Evolutionary conservation across 345 rosid genomes (phyloP).

Genomic region (Stellera chamaejasme): DNA sequence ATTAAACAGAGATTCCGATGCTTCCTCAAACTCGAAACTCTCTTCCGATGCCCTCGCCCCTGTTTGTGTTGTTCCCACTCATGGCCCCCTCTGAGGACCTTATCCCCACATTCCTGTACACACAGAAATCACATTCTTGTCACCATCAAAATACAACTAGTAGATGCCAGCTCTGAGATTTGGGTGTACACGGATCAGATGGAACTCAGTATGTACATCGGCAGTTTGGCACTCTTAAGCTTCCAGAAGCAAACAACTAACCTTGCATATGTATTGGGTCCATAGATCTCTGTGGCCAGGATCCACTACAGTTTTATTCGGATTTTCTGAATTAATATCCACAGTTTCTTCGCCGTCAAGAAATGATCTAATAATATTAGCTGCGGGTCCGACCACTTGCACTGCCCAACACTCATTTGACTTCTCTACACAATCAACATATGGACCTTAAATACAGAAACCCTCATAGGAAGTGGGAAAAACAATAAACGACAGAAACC

Average conservation of each 20-base stretch:
- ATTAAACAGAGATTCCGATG: conserved; percentile 11
- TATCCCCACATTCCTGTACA: conserved; percentile 77
- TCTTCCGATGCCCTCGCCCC: conserved; percentile 81
- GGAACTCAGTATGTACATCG: too few species aligned
- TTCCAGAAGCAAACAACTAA: conserved; percentile 14
- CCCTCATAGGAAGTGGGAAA: neutral
- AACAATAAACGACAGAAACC: neutral
- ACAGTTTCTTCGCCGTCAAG: conserved; percentile 22
- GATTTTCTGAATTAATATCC: conserved; percentile 8
- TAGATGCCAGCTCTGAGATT: neutral
- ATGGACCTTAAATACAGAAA: conserved; percentile 1
- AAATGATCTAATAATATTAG: conserved; percentile 36
- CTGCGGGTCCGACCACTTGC: conserved; percentile 59
- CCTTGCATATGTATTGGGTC: conserved; percentile 84
- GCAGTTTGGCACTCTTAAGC: too few species aligned
- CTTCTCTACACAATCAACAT: conserved; percentile 28
- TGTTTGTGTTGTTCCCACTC: conserved; percentile 92
- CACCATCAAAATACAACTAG: neutral
- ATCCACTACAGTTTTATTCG: conserved; percentile 8
- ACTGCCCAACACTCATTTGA: conserved; percentile 63
- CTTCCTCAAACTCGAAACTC: conserved; percentile 39
- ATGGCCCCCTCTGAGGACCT: conserved; percentile 77
- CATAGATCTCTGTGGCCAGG: conserved; percentile 57
- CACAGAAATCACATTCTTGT: neutral
- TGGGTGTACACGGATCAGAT: too few species aligned